Conservation (phyloP, 768 basidiomycete genomes). For the Sarcomyxa edulis region DNA sequence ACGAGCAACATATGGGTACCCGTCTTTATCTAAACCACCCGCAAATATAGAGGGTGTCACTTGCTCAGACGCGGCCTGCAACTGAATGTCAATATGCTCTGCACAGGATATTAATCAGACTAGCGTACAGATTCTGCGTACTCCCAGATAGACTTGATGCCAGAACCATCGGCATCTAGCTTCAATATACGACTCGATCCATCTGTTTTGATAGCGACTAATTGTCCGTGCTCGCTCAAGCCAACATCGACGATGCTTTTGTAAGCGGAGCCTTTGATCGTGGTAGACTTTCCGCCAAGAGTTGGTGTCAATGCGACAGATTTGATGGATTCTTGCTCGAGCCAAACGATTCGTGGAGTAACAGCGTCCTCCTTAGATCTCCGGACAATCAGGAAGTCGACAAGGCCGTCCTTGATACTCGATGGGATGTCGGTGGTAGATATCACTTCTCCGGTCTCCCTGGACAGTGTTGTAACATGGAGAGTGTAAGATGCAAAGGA, state of each 20-base stretch:
- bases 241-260: constrained; percentile 57
- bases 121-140: constrained; percentile 50
- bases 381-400: constrained; percentile 24
- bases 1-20: constrained; percentile 51
- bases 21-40: constrained; percentile 47
- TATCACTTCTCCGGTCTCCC: constrained; percentile 47
- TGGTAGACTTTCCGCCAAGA: constrained; percentile 41
- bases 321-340: constrained; percentile 45
- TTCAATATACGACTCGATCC: constrained; percentile 54
- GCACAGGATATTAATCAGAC: constrained; percentile 1
- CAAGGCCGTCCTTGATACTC: constrained; percentile 26
- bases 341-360: constrained; percentile 42
- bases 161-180: constrained; percentile 35
- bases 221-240: constrained; percentile 45
- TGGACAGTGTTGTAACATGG: constrained; percentile 57
- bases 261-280: constrained; percentile 41
- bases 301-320: constrained; percentile 45
- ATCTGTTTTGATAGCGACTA: constrained; percentile 54
- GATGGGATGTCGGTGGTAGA: constrained; percentile 50
- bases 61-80: constrained; percentile 2
- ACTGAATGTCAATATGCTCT: constrained; percentile 1
- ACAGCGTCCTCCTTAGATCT: constrained; percentile 9
- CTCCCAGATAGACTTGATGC: constrained; percentile 38
- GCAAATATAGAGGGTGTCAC: constrained; percentile 55
- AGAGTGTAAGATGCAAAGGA: constrained; percentile 55